Percentiles rank a stretch among this genome's conserved stretches.
These are phyloP conservation scores for Phytopythium chamaehyphon DNA, from an alignment of 352 stramenopile genomes.

Conservation along the genomic window DNA sequence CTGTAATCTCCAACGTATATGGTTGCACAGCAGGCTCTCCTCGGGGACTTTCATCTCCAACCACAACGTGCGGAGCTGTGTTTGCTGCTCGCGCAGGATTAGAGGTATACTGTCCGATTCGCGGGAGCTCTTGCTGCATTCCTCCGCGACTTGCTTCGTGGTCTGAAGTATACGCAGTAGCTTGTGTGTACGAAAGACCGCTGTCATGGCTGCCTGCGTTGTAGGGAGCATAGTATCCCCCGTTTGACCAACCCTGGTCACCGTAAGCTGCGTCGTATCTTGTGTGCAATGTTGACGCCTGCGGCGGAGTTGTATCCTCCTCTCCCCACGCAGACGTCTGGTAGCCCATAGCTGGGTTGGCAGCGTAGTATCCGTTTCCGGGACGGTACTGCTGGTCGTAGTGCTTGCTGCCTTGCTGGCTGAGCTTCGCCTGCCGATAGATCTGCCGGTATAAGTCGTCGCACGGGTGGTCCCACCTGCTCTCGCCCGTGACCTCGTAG, in stretches of 20 bases:
- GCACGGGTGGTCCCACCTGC: constrained; percentile 76
- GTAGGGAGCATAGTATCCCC: constrained; percentile 2
- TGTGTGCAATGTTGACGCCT: constrained; percentile 11
- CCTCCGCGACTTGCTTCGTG: no score
- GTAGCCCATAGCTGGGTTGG: constrained; percentile 12
- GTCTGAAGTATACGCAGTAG: neutral
- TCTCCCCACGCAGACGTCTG: constrained; percentile 16
- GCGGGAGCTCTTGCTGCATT: no score
- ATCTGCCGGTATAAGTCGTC: constrained; percentile 69
- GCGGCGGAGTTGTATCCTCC: neutral
- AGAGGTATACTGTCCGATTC: no score
- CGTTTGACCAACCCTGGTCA: constrained; percentile 7
- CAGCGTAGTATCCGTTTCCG: constrained; percentile 23
- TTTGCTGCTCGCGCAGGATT: no score
- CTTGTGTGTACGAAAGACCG: neutral
- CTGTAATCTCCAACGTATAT: neutral
- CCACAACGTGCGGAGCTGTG: no score
- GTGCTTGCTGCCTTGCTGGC: constrained; percentile 20
- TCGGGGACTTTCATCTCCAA: constrained; percentile 1
- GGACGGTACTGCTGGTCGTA: constrained; percentile 13
- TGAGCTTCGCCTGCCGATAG: constrained; percentile 39
- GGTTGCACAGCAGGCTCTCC: neutral
- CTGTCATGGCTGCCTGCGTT: neutral
- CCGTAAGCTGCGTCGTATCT: neutral
- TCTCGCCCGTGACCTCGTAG: constrained; percentile 70